These are phyloP conservation scores for Rheum nobile DNA, from an alignment of 148 eudicot species.

Conservation along the genomic window DNA sequence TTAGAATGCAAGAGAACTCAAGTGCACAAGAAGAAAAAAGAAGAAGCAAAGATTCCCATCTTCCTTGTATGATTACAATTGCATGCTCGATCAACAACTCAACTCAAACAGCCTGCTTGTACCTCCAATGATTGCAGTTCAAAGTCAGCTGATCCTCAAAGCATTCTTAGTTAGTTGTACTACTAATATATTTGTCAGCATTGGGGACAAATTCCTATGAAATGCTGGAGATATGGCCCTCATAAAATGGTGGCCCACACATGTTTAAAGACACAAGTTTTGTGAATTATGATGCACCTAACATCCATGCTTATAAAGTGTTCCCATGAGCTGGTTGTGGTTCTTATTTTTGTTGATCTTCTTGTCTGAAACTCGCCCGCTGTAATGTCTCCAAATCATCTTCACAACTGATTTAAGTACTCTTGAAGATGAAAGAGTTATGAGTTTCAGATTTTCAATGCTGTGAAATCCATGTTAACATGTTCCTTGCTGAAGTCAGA, in stretches of 20 bases:
- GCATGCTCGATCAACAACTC: conserved; percentile 7
- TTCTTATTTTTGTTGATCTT: background rate
- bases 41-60: conserved; percentile 4
- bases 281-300: background rate
- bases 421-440: background rate
- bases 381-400: background rate
- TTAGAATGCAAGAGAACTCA: background rate
- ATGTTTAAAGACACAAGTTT: background rate
- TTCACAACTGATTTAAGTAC: background rate
- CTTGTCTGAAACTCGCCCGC: background rate
- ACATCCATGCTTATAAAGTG: conserved; percentile 6
- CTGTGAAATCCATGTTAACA: too few species aligned
- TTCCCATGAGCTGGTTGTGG: background rate
- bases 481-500: background rate
- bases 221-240: conserved; percentile 4
- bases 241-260: background rate
- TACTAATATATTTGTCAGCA: conserved; percentile 4
- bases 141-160: conserved; percentile 3
- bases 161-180: background rate
- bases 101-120: conserved; percentile 2
- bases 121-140: conserved; percentile 6
- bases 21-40: background rate
- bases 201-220: background rate
- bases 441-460: background rate
- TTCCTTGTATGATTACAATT: background rate